phyloP scores from a whole-genome alignment of 495 filamentous ascomycete species.

The Hypomontagnella submonticulosa region DNA sequence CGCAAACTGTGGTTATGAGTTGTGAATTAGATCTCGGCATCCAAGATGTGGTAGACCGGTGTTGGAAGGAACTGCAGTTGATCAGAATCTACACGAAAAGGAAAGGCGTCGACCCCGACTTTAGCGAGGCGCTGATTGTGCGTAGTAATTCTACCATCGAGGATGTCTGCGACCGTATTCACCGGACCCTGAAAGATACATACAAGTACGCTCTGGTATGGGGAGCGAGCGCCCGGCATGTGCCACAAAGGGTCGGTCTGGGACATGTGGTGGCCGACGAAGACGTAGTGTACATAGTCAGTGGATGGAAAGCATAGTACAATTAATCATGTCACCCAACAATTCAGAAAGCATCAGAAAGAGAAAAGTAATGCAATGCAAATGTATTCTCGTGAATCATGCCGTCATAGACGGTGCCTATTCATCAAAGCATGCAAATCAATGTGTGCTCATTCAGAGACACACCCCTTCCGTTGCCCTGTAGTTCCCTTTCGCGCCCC shows the following conservation, averaged over 20 bases:
- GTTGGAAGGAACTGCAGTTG: conserved; percentile 93
- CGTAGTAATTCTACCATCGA: conserved; percentile 87
- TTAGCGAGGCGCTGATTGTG: conserved; percentile 93
- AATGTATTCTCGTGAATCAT: conserved; percentile 36
- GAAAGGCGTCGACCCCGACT: conserved; percentile 92
- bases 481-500: conserved; percentile 6
- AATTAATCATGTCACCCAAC: conserved; percentile 3
- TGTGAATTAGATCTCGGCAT: conserved; percentile 98
- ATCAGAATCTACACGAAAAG: conserved; percentile 97
- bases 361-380: conserved; percentile 6
- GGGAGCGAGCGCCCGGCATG: conserved; percentile 94
- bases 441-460: conserved; percentile 8
- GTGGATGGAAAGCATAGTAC: conserved; percentile 69
- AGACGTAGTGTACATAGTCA: conserved; percentile 98
- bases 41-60: conserved; percentile 91
- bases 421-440: conserved; percentile 13
- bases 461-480: conserved; percentile 13
- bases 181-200: conserved; percentile 94
- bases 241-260: conserved; percentile 93
- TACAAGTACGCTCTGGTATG: conserved; percentile 99
- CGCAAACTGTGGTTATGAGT: conserved; percentile 94
- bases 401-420: conserved; percentile 21
- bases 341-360: not conserved
- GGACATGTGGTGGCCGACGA: conserved; percentile 89
- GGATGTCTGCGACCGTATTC: conserved; percentile 96